Evolutionary conservation across 495 filamentous ascomycete species (phyloP), one percentile per base, ranked within the genome.

Genomic region (Neurospora tetraspora): DNA sequence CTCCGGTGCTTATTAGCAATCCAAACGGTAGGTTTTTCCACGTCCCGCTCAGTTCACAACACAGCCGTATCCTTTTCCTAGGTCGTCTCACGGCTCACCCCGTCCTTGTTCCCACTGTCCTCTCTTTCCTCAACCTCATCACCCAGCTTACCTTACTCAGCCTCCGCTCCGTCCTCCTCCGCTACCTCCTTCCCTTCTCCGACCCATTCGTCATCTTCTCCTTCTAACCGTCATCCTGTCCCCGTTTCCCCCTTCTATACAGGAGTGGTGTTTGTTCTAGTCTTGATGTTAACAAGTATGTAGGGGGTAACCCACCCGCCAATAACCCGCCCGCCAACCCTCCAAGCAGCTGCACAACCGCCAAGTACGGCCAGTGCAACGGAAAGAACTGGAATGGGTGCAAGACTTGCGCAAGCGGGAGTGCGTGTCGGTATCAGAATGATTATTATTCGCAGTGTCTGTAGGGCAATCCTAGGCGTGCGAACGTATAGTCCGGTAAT

Each of bases 401-500:
- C 65, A 86, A 80, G 34, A 77, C 73, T 7, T 88, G 86, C 69
- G 77, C 75, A 0, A 23, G 81, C 6, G 79, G 81, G 36, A 83
- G 82, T 7, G 80, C 82, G 42, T 88, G 86, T 77, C 76, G 74
- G 68, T 81, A 77, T 27, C 76, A 81, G 73, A 87, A 86, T 74
- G 80, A 82, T 20, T 88, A 82, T 70, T 88, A 88, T 71, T 83
- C 80, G 27, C 86, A 87, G 68, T 82, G 81, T 72, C 69, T 82
- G 18, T 80, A 70, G 43, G 76, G 70, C 65, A 36, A 18, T 37
- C 3, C 4, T 11, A 59, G 40, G 23, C 37, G 20, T 71, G 69
- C 20, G 20, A 14, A 53, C 10, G 20, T 53, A 6, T 6, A 53
- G 47, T 7, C 47, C 11, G 20, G 20, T 53, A 53, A 27, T 27